Evolutionary conservation across 1,284 basidiomycete genomes (phyloP).

Genomic region (Trametes polyzona): DNA sequence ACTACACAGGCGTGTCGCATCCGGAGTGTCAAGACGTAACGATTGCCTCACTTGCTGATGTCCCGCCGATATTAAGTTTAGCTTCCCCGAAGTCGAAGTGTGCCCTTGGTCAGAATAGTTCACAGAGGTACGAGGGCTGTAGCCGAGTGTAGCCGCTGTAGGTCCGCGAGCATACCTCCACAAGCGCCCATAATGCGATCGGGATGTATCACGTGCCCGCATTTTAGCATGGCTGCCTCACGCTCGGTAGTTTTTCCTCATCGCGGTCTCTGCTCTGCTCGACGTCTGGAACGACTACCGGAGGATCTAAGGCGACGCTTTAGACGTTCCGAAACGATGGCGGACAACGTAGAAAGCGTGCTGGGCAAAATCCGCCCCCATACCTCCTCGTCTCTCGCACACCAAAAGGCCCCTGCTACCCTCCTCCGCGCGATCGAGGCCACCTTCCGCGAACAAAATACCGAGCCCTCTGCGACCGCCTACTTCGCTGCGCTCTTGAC

Average conservation of each 20-base stretch:
- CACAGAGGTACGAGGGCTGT: no score
- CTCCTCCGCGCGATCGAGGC: constrained; percentile 90
- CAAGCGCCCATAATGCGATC: not conserved
- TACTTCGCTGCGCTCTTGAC: constrained; percentile 90
- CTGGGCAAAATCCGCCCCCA: constrained; percentile 91
- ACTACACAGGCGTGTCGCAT: no score
- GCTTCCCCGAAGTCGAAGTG: no score
- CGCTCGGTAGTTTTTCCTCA: constrained; percentile 11
- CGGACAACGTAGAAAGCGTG: constrained; percentile 51
- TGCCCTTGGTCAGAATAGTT: no score
- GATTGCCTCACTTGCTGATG: no score
- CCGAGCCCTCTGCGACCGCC: constrained; percentile 76
- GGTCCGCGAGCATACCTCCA: no score
- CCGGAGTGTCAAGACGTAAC: no score
- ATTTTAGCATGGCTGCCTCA: constrained; percentile 7
- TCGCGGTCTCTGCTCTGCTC: constrained; percentile 1
- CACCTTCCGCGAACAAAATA: constrained; percentile 80
- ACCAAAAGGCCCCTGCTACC: constrained; percentile 91
- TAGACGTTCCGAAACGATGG: constrained; percentile 24
- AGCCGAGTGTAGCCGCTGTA: no score
- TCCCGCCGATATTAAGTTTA: no score
- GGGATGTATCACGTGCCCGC: constrained; percentile 1
- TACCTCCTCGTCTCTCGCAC: constrained; percentile 77
- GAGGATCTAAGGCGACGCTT: not conserved
- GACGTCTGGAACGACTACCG: not conserved